Percentiles rank a stretch among this genome's conserved stretches.
These are phyloP conservation scores for Aureobasidium sp. DNA, from an alignment of 2,329 filamentous ascomycete genomes.

Conservation along the genomic window DNA sequence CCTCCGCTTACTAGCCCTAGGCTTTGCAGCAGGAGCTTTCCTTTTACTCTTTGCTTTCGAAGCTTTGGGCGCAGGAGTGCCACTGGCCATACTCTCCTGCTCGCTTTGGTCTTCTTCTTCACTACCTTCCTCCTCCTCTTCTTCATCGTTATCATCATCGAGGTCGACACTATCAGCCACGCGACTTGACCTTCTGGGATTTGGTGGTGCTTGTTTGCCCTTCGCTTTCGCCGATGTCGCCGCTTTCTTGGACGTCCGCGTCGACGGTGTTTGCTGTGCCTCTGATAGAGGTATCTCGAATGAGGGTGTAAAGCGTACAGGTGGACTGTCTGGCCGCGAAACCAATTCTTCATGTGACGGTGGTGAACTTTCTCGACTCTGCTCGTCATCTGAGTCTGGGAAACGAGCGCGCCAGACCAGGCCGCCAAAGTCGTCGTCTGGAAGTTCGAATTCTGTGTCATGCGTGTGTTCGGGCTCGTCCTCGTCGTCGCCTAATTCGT, in stretches of 20 bases:
- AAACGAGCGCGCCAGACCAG: constrained; percentile 38
- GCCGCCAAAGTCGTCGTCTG: constrained; percentile 36
- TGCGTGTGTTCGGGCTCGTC: constrained; percentile 25
- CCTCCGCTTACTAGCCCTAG: constrained; percentile 8
- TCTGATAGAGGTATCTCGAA: constrained; percentile 19
- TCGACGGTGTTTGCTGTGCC: not conserved
- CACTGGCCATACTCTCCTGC: constrained; percentile 8
- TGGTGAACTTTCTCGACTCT: constrained; percentile 16
- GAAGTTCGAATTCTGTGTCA: constrained; percentile 35
- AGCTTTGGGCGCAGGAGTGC: constrained; percentile 11
- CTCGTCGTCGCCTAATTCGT: constrained; percentile 34
- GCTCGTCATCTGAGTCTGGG: constrained; percentile 20
- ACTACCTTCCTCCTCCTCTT: constrained; percentile 12
- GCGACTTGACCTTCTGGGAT: constrained; percentile 12
- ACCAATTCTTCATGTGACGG: constrained; percentile 27
- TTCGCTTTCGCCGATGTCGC: not conserved
- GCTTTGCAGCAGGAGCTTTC: not conserved
- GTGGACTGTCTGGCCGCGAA: constrained; percentile 24
- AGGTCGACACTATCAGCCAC: constrained; percentile 16
- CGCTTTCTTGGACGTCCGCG: not conserved
- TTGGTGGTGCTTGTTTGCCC: not conserved
- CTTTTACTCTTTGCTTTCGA: constrained; percentile 7
- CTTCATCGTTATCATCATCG: constrained; percentile 10
- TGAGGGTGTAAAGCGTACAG: constrained; percentile 28
- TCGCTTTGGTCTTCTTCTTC: constrained; percentile 2